Evolutionary conservation across 129 eudicot species (phyloP).

Genomic region (Erigeron canadensis): DNA sequence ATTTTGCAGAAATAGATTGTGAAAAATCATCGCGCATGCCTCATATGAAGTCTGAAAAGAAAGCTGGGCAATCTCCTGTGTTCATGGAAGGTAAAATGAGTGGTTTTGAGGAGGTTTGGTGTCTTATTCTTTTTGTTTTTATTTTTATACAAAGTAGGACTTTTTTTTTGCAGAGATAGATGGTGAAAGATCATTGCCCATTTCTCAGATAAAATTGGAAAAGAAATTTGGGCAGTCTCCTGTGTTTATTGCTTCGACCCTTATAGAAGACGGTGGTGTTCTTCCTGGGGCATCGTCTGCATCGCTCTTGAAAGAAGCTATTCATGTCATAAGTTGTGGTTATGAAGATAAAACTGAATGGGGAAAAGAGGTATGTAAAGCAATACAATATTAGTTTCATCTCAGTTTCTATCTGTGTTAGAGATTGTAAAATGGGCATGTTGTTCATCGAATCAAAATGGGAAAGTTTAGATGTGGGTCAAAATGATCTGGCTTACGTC

Average conservation of each 20-base stretch:
- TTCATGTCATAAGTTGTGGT: slow-evolving; percentile 79
- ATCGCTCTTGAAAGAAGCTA: slow-evolving; percentile 56
- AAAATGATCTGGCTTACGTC: neutral
- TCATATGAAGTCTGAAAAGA: too few relatives aligned
- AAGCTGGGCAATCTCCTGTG: too few relatives aligned
- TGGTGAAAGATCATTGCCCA: slow-evolving; percentile 12
- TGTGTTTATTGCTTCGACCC: slow-evolving; percentile 61
- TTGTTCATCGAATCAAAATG: neutral
- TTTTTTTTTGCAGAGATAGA: slow-evolving; percentile 25
- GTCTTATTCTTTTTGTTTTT: slow-evolving; percentile 1
- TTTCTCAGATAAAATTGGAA: slow-evolving; percentile 45
- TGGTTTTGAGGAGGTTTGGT: slow-evolving; percentile 3
- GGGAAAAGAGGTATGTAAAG: slow-evolving; percentile 71
- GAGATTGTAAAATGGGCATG: neutral
- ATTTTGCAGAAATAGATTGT: too few relatives aligned
- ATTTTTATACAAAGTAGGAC: neutral
- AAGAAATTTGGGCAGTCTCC: slow-evolving; percentile 76
- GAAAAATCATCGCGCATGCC: too few relatives aligned
- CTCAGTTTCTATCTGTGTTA: neutral
- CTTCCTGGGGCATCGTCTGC: slow-evolving; percentile 33
- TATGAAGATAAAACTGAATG: slow-evolving; percentile 84
- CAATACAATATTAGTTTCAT: neutral
- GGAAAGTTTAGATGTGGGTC: neutral
- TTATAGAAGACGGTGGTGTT: slow-evolving; percentile 56
- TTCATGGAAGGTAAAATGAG: slow-evolving; percentile 36